Evolutionary conservation across 1,139 yeast species (phyloP).

Genomic region (Hemisphaericaspora subhashii): DNA sequence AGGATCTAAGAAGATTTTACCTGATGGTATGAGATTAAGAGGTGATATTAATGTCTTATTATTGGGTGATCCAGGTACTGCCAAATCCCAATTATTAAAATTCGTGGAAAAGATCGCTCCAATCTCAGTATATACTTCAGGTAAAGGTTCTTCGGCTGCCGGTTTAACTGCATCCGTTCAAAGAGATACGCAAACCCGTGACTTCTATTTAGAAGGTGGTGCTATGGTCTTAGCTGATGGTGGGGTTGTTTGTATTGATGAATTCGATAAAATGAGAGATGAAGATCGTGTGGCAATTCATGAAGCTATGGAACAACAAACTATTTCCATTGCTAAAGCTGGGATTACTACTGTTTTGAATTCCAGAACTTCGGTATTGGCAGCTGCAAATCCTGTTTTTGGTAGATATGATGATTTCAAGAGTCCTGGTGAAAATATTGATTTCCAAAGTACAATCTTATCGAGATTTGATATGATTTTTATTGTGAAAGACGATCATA

Average conservation of each 20-base stretch:
- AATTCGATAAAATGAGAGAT: conserved; percentile 98
- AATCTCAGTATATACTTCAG: conserved; percentile 93
- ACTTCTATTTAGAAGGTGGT: conserved; percentile 96
- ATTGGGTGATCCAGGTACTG: conserved; percentile 98
- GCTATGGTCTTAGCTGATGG: conserved; percentile 99
- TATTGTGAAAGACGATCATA: conserved; percentile 93
- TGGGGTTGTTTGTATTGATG: conserved; percentile 98
- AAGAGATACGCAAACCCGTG: conserved; percentile 83
- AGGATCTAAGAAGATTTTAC: conserved; percentile 87
- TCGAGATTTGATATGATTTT: conserved; percentile 99
- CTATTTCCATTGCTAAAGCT: conserved; percentile 98
- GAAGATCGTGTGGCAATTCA: conserved; percentile 99
- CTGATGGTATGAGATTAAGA: conserved; percentile 95
- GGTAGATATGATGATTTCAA: conserved; percentile 96
- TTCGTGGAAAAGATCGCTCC: conserved; percentile 96
- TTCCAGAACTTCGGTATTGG: conserved; percentile 93
- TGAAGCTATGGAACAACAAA: conserved; percentile 99
- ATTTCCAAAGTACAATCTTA: conserved; percentile 93
- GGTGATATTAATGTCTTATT: conserved; percentile 94
- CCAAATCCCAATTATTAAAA: conserved; percentile 91
- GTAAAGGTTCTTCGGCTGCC: conserved; percentile 99
- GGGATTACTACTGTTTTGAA: conserved; percentile 96
- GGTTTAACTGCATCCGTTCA: conserved; percentile 98
- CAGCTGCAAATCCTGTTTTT: conserved; percentile 97
- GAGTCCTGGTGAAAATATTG: conserved; percentile 97